phyloP scores from a whole-genome alignment of 2,329 filamentous ascomycete species.

The Tolypocladium tundrense region DNA sequence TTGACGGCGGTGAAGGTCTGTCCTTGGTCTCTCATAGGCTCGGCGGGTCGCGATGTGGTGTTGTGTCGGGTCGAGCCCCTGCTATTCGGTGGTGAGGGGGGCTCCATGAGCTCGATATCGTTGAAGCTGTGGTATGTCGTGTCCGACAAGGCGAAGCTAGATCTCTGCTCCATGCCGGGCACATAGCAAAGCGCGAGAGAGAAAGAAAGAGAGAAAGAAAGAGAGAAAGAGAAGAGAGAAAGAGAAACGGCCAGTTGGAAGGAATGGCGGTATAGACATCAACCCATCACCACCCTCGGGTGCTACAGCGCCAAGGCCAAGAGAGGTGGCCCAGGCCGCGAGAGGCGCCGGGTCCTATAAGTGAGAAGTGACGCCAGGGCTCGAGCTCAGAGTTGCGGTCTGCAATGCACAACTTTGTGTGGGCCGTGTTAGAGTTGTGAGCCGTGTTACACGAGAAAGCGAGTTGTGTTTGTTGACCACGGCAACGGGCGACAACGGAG shows the following conservation, averaged over 20 bases:
- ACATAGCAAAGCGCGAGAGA: background rate
- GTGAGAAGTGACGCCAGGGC: background rate
- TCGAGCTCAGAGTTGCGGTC: background rate
- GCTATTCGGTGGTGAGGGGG: constrained; percentile 11
- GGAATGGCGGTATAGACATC: background rate
- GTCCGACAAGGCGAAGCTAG: constrained; percentile 28
- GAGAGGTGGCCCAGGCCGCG: background rate
- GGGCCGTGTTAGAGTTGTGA: background rate
- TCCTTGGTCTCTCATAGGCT: background rate
- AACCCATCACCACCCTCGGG: background rate
- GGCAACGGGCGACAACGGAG: too few species aligned
- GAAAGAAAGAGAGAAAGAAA: background rate
- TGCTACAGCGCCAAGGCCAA: background rate
- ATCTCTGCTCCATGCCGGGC: constrained; percentile 4
- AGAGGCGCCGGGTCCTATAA: background rate
- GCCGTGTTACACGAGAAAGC: background rate
- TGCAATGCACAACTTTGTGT: background rate
- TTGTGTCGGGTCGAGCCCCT: constrained; percentile 5
- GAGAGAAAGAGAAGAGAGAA: background rate
- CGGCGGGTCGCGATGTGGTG: constrained; percentile 1
- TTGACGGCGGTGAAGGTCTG: constrained; percentile 20
- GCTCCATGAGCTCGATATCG: constrained; percentile 37
- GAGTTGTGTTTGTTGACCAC: background rate
- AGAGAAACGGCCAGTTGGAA: background rate
- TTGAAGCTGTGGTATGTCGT: constrained; percentile 46